These are phyloP conservation scores for Ormosia semicastrata DNA, from an alignment of 306 rosid genomes.

Conservation along the genomic window DNA sequence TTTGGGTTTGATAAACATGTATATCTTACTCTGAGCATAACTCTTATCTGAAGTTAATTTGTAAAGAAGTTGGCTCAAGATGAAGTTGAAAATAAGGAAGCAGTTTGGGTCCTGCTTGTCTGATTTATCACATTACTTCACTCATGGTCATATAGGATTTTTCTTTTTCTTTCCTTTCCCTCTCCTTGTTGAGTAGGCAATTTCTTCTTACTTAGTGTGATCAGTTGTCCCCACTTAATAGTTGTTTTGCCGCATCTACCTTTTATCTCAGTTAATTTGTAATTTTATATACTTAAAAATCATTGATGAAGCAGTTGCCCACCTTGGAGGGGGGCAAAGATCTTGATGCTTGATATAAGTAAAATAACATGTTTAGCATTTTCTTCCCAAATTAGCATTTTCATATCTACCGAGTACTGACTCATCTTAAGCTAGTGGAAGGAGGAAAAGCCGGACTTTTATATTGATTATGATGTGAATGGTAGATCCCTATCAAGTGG, in stretches of 20 bases:
- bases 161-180: background rate
- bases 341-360: background rate
- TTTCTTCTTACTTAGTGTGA: background rate
- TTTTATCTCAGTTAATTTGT: background rate
- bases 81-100: slow-evolving; percentile 10
- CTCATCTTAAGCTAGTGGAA: too few species aligned
- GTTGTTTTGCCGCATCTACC: background rate
- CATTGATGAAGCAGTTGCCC: slow-evolving; percentile 12
- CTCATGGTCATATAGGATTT: background rate
- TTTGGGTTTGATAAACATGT: slow-evolving; percentile 79
- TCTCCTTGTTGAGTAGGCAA: background rate
- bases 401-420: background rate
- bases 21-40: background rate
- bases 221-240: background rate
- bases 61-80: slow-evolving; percentile 5
- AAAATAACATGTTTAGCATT: background rate
- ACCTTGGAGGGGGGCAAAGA: background rate
- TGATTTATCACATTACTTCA: background rate
- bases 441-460: too few species aligned
- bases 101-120: slow-evolving; percentile 15
- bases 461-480: too few species aligned
- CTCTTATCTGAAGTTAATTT: slow-evolving; percentile 12
- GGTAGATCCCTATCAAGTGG: too few species aligned
- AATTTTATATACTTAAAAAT: slow-evolving; percentile 15
- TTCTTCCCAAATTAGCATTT: too few species aligned